Base-by-base conservation (phyloP, 2,329 filamentous ascomycete species). In the Colletotrichum costaricense region DNA sequence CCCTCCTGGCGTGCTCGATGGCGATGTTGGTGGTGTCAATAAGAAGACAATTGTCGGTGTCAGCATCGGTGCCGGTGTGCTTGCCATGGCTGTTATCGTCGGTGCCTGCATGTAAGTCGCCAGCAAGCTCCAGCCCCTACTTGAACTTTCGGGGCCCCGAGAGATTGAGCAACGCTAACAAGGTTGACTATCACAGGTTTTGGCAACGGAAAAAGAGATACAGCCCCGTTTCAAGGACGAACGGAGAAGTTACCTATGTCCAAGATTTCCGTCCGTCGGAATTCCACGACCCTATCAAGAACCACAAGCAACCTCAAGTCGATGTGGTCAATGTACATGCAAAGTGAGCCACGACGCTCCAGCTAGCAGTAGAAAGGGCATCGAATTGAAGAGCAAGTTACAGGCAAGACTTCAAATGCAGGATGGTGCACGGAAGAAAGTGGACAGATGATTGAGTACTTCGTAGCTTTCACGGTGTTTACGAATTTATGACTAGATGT, bases 11-110 rank as follows among this genome's bases (percentile, higher is more conserved):
- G 64, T 76, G 7, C 28, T 81, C 0, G 69, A 81, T 5, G 79
- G 76, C 0, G 74, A 78, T 35, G 78, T 79, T 1, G 71, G 78
- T 1, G 83, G 85, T 0, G 81, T 84, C 3, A 81, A 80, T n/a
- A 86, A 84, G 35, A 83, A 83, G 26, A 66, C 88, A 42, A 85
- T 89, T 57, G 81, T 89, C 30, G 88, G 88, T 4, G 76, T 88
- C 1, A 83, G 82, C 54, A 82, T 89, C 1, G 87, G 88, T 0
- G 63, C 87, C 11, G 86, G 85, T 1, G 78, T 86, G 0, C 82
- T 85, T 0, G 75, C 84, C 3, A 26, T 88, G 3, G 71, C 79
- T 7, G 81, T 76, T 4, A 69, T 80, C 4, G 67, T 82, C 49
- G 80, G 73, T 63, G 67, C 55, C 57, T 60, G 16, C 33, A 12